phyloP scores from a whole-genome alignment of 306 rosid genomes.

The Vigna trinervia region DNA sequence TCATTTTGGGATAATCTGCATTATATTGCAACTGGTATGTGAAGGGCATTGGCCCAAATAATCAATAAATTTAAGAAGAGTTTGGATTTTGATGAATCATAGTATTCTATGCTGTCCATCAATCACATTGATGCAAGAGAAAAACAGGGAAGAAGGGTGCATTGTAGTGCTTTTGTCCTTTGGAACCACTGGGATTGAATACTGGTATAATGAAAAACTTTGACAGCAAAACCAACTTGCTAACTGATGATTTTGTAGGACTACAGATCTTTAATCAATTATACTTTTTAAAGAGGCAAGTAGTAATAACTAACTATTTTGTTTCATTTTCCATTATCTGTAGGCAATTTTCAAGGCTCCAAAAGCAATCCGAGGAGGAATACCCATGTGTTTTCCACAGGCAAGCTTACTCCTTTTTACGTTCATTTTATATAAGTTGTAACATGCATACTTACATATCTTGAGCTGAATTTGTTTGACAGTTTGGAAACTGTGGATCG shows the following conservation, averaged over 20 bases:
- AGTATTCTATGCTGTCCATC: conserved; percentile 15
- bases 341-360: conserved; percentile 77
- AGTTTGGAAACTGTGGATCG: conserved; percentile 92
- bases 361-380: conserved; percentile 89
- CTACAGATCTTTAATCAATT: conserved; percentile 24
- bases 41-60: conserved; percentile 4
- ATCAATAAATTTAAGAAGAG: conserved; percentile 28
- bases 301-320: conserved; percentile 28
- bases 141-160: not conserved
- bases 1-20: conserved; percentile 16
- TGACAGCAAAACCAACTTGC: conserved; percentile 26
- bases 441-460: conserved; percentile 23
- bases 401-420: conserved; percentile 48
- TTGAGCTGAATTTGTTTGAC: conserved; percentile 39
- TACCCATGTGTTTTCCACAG: conserved; percentile 93
- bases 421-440: conserved; percentile 17
- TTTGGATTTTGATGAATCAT: conserved; percentile 5
- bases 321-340: conserved; percentile 38
- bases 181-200: conserved; percentile 26
- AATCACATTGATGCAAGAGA: conserved; percentile 11
- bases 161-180: conserved; percentile 5
- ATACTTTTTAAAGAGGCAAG: conserved; percentile 32
- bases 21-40: not conserved
- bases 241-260: conserved; percentile 9
- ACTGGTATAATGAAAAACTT: conserved; percentile 25